Conservation (phyloP, 768 basidiomycete species). For the Collybiopsis confluens region DNA sequence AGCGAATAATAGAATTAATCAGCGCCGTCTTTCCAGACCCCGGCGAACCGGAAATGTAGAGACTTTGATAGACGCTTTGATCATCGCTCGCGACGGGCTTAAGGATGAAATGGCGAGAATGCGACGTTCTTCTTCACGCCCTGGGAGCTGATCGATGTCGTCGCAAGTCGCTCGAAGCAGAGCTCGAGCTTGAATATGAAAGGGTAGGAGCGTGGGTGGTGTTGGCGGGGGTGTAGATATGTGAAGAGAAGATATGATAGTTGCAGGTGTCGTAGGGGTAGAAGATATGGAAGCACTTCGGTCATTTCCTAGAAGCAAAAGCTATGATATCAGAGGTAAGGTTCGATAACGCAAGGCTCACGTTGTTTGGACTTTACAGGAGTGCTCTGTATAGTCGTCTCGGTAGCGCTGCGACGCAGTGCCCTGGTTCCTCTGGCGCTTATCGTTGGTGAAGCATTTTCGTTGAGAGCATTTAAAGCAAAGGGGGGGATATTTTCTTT, state of each 20-base stretch:
- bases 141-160: conserved; percentile 50
- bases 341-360: conserved; percentile 24
- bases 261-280: conserved; percentile 39
- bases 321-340: background rate
- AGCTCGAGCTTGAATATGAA: conserved; percentile 59
- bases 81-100: conserved; percentile 41
- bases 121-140: conserved; percentile 62
- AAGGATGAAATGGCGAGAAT: conserved; percentile 55
- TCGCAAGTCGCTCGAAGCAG: conserved; percentile 72
- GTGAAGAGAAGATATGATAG: conserved; percentile 35
- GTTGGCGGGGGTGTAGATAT: conserved; percentile 61
- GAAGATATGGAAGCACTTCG: conserved; percentile 10
- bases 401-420: conserved; percentile 31
- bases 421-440: conserved; percentile 34
- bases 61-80: conserved; percentile 33
- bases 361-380: conserved; percentile 43
- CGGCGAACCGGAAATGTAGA: conserved; percentile 91
- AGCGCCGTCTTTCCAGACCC: conserved; percentile 92
- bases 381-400: conserved; percentile 23
- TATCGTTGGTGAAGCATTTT: conserved; percentile 25
- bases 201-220: conserved; percentile 46
- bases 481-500: conserved; percentile 80
- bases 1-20: conserved; percentile 58
- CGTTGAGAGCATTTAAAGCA: conserved; percentile 30
- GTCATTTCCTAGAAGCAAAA: conserved; percentile 1